Base-by-base conservation (phyloP, 305 asterid genomes). In the Fraxinus latifolia region DNA sequence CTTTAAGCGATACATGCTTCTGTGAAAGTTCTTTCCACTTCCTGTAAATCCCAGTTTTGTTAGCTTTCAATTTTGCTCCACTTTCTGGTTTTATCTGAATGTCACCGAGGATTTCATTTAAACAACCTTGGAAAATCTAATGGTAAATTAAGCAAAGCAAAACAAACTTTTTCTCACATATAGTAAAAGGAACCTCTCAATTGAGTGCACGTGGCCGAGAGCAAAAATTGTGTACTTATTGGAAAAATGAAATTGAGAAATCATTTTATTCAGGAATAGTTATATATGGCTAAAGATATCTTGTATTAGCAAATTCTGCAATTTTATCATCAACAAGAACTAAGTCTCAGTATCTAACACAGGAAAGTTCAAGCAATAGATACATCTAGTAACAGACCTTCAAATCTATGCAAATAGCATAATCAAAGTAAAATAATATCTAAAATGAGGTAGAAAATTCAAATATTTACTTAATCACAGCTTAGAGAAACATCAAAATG, bases 41-140 rank as follows among this genome's bases (percentile, higher is more conserved):
- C 89, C 90, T 90, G 92, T 95, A 95, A 76, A 93, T 91, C 76
- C 97, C 98, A 14, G 89, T 90, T 85, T 90, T 94, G 86, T 85
- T 88, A 75, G 92, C 85, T 75, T 82, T 94, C 80, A 79, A 70
- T 89, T 91, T 94, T 12, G 93, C 90, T 62, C 97, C 98, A 31
- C 95, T 91, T 92, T 94, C 98, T 12, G 93, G 90, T 89, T 91
- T 94, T 77, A 94, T 89, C 99, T 95, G 89, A 85, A 85, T 71
- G 55, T 23, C 77, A 8, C 21, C 17, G 4, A 85, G 17, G 71
- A 83, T 86, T 71, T 12, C 37, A 81, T 17, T 70, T 82, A 76
- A 77, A 65, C 74, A 53, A 47, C 50, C 76, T 50, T 79, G 34
- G 60, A 65, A 80, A 32, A 65, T 60, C 78, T 50, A 34, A 68